Evolutionary conservation across 768 basidiomycete genomes (phyloP).

Genomic region (Suillus lakei): DNA sequence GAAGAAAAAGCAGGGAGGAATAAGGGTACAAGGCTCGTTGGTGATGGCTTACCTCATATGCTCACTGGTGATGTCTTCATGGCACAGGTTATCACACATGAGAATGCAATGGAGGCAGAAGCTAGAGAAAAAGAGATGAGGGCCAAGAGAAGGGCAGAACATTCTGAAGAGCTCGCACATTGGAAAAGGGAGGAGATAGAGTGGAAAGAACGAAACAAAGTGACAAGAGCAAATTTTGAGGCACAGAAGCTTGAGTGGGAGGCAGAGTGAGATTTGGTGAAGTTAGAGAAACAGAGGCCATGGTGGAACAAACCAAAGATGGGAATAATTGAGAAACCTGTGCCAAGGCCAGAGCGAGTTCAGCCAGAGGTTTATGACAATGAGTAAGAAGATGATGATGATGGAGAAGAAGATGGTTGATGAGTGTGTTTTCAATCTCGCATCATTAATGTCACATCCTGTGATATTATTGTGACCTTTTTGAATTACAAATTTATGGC

Average conservation of each 20-base stretch:
- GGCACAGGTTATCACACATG: constrained; percentile 14
- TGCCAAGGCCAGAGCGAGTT: constrained; percentile 6
- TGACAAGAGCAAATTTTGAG: constrained; percentile 6
- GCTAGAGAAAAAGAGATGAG: constrained; percentile 5
- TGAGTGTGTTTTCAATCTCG: too few species aligned
- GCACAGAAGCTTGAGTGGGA: constrained; percentile 18
- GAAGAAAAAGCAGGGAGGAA: constrained; percentile 14
- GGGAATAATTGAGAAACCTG: constrained; percentile 10
- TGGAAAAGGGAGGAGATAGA: constrained; percentile 21
- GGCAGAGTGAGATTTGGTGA: constrained; percentile 18
- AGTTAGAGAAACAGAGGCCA: too few species aligned
- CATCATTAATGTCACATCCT: too few species aligned
- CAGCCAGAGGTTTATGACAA: not conserved
- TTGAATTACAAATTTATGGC: not conserved
- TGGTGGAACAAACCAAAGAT: constrained; percentile 24
- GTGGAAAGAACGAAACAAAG: constrained; percentile 15
- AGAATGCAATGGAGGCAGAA: constrained; percentile 6
- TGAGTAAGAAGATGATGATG: not conserved
- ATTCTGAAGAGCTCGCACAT: constrained; percentile 10
- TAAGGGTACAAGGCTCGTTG: constrained; percentile 2
- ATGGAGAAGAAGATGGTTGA: not conserved
- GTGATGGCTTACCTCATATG: too few species aligned
- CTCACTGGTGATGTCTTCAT: constrained; percentile 23
- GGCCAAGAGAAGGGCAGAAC: constrained; percentile 11
- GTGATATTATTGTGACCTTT: too few species aligned